These are phyloP conservation scores for Annona cherimola DNA, from an alignment of 164 flowering plant genomes.

Conservation along the genomic window DNA sequence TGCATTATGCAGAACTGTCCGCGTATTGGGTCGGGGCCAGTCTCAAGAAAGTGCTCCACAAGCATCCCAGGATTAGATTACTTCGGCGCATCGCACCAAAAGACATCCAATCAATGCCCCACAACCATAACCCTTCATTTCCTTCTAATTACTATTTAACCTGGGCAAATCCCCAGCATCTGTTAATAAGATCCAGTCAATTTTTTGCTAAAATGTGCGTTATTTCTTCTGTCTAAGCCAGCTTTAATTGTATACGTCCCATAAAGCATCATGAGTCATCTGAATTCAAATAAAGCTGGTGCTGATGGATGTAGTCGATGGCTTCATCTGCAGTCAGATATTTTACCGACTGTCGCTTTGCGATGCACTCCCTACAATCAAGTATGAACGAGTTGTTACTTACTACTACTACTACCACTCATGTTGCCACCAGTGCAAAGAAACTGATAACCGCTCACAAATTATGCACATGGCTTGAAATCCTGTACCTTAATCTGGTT, in stretches of 20 bases:
- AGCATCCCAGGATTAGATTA: too few relatives aligned
- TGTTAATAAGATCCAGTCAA: background rate
- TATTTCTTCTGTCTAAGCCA: background rate
- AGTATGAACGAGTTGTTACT: background rate
- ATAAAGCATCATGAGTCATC: background rate
- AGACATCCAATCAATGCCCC: too few relatives aligned
- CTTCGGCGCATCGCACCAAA: too few relatives aligned
- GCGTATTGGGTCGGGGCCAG: too few relatives aligned
- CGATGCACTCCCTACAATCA: slow-evolving; percentile 63
- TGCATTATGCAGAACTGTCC: too few relatives aligned
- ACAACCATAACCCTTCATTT: too few relatives aligned
- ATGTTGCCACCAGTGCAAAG: background rate
- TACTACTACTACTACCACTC: background rate
- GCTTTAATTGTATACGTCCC: background rate
- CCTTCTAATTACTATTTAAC: too few relatives aligned
- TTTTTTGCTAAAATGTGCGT: background rate
- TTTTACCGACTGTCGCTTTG: slow-evolving; percentile 62
- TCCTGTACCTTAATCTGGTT: slow-evolving; percentile 63
- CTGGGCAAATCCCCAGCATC: background rate
- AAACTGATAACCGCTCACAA: background rate
- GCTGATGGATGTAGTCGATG: slow-evolving; percentile 50
- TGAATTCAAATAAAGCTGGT: slow-evolving; percentile 35
- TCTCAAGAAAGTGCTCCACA: too few relatives aligned
- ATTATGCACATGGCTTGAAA: background rate
- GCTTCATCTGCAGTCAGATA: slow-evolving; percentile 72